These are phyloP conservation scores for Botryotinia globosa DNA, from an alignment of 2,329 filamentous ascomycete species.

Conservation along the genomic window DNA sequence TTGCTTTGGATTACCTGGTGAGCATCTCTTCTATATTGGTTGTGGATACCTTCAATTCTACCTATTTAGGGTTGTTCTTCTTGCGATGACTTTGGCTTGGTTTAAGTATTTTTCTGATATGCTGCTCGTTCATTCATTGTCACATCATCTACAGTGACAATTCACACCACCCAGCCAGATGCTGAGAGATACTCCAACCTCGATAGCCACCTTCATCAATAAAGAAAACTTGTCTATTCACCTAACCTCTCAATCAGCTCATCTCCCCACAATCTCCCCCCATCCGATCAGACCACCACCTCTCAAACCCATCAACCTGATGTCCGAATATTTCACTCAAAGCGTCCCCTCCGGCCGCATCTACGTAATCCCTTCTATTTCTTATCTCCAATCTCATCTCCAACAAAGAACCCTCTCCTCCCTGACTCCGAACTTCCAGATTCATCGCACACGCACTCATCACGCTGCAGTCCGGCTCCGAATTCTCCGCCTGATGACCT, in stretches of 20 bases:
- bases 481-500: background rate
- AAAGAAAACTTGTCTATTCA: background rate
- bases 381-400: background rate
- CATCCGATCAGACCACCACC: background rate
- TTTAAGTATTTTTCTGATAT: no score
- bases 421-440: background rate
- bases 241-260: background rate
- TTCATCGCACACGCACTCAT: background rate
- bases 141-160: rapidly evolving
- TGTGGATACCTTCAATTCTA: background rate
- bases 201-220: background rate
- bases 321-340: background rate
- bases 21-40: background rate
- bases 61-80: no score
- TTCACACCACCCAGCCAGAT: background rate
- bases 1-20: background rate
- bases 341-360: background rate
- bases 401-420: background rate
- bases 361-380: background rate
- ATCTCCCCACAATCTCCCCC: background rate
- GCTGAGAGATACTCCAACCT: no score
- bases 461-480: background rate
- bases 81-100: no score
- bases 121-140: background rate
- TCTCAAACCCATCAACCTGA: background rate